Conservation (phyloP, 108 stramenopile species). For the Skeletonema potamos region DNA sequence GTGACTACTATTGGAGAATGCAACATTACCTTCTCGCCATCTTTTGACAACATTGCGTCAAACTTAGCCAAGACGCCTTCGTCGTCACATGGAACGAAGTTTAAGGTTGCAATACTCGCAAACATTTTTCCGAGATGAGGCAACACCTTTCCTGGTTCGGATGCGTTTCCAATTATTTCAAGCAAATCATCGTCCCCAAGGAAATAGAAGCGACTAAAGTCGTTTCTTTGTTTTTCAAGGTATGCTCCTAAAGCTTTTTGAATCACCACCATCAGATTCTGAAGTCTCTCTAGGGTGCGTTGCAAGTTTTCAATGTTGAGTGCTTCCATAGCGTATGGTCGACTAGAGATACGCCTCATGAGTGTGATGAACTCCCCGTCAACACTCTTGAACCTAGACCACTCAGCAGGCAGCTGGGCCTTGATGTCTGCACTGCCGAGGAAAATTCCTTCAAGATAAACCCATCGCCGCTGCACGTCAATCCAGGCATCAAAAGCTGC, state of each 20-base stretch:
- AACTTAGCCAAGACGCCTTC: slow-evolving; percentile 67
- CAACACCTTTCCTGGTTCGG: slow-evolving; percentile 92
- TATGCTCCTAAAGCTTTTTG: slow-evolving; percentile 97
- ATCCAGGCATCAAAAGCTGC: slow-evolving; percentile 95
- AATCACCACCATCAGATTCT: slow-evolving; percentile 87
- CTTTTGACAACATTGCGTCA: slow-evolving; percentile 92
- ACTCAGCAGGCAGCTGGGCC: slow-evolving; percentile 93
- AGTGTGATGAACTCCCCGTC: slow-evolving; percentile 93
- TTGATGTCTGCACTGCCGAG: slow-evolving; percentile 95
- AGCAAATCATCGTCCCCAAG: slow-evolving; percentile 99
- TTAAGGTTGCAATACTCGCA: slow-evolving; percentile 80
- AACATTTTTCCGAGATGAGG: slow-evolving; percentile 98
- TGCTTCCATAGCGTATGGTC: slow-evolving; percentile 89
- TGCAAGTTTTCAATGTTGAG: slow-evolving; percentile 92
- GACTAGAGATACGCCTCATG: slow-evolving; percentile 86
- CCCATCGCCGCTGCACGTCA: slow-evolving; percentile 97
- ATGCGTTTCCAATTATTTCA: slow-evolving; percentile 95
- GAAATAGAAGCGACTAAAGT: slow-evolving; percentile 98
- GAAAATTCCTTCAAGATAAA: slow-evolving; percentile 97
- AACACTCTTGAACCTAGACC: slow-evolving; percentile 94
- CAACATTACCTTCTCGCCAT: slow-evolving; percentile 93
- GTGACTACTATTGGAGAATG: slow-evolving; percentile 69
- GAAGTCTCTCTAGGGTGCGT: slow-evolving; percentile 88
- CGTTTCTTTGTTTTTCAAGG: slow-evolving; percentile 92
- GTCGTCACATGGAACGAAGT: slow-evolving; percentile 49